These are phyloP conservation scores for Backusella psychrophila DNA, from an alignment of 192 early-diverging fungal genomes.

Conservation along the genomic window DNA sequence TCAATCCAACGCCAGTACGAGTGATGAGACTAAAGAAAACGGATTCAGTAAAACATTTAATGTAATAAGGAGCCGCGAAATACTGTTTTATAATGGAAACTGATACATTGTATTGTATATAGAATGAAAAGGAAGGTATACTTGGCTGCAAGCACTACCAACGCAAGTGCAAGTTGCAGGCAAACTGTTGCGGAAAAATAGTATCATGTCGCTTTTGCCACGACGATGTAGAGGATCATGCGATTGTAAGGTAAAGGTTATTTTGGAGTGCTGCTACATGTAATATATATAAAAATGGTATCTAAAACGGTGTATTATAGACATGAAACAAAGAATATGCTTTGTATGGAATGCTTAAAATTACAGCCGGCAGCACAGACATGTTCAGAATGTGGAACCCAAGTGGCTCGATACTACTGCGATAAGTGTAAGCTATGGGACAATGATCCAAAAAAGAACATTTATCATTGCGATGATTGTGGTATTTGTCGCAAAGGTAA, in stretches of 20 bases:
- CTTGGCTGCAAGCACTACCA: slow-evolving; percentile 83
- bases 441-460: slow-evolving; percentile 73
- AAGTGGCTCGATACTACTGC: slow-evolving; percentile 84
- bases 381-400: slow-evolving; percentile 68
- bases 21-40: slow-evolving; percentile 46
- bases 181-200: slow-evolving; percentile 79
- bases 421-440: slow-evolving; percentile 90
- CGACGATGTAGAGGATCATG: slow-evolving; percentile 74
- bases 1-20: neutral
- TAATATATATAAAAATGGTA: too few relatives aligned
- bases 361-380: slow-evolving; percentile 76
- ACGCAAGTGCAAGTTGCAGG: slow-evolving; percentile 69
- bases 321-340: slow-evolving; percentile 70
- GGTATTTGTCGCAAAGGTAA: slow-evolving; percentile 90
- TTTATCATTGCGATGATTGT: slow-evolving; percentile 94
- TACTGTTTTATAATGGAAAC: too few relatives aligned
- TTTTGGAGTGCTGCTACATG: too few relatives aligned
- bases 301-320: slow-evolving; percentile 9
- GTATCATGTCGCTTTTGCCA: slow-evolving; percentile 82
- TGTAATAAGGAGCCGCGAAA: neutral
- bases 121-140: slow-evolving; percentile 51
- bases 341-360: slow-evolving; percentile 88
- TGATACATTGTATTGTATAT: neutral
- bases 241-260: slow-evolving; percentile 60
- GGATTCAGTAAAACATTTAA: neutral